Evolutionary conservation across 331 rosid species (phyloP), one percentile per base, ranked within the genome.

Genomic region (Spiraea crenata): DNA sequence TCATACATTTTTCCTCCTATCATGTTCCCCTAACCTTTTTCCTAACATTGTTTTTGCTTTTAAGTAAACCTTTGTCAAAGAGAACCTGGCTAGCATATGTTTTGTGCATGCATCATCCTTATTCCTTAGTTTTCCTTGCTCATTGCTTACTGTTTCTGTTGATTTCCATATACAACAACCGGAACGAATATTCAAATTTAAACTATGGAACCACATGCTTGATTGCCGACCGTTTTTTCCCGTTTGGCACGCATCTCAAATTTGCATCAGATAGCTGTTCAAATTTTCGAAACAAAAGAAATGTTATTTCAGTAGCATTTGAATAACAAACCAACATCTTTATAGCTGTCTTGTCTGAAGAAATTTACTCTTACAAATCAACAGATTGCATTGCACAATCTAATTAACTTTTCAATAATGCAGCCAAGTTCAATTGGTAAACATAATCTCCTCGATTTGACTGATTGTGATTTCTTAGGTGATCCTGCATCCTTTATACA

Each of bases 161-260:
- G 71, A 61, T 46, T 46, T 25, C 62, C 78, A 72, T 66, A 77
- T 72, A 82, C 45, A 67, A 40, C 73, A 31, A 65, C 48, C 65
- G 67, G 42, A 61, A 39, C 19, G 3, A 14, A 59, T 42, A 40
- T 10, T 13, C 31, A 25, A 25, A 25, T 25, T 25, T 25, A 25
- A 63, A 60, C 39, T 9, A 72, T 64, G 72, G 79, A 78, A 68
- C 83, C 88, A 49, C 64, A 19, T 79, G 78, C 74, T 39, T 46
- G 31, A 34, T 55, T 59, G 76, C 57, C 37, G 51, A 71, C 71
- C 77, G 56, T 67, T 73, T 42, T 46, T 68, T 34, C 34, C 62
- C 48, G 57, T 25, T 71, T 63, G 70, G 44, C 72, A 47, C 75
- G 16, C 65, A 44, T 69, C 54, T 54, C 60, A 12, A 39, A 74